Percentiles rank a stretch among this genome's conserved stretches.
phyloP scores from a whole-genome alignment of 306 rosid genomes.

The Sesbania bispinosa region DNA sequence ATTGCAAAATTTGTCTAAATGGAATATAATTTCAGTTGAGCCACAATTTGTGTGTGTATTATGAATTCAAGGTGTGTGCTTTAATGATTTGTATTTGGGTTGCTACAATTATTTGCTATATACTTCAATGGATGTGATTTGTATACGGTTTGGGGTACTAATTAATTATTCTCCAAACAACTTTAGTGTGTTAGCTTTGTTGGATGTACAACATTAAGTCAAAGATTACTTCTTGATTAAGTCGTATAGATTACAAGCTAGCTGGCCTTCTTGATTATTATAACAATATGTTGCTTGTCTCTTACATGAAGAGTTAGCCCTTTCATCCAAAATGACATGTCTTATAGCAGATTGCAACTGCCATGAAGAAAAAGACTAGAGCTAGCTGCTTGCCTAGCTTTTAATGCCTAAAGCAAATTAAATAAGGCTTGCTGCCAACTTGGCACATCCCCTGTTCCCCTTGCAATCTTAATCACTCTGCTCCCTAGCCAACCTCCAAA shows the following conservation, averaged over 20 bases:
- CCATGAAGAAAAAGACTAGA: conserved; percentile 30
- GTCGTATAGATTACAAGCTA: too few species aligned
- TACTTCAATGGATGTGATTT: too few species aligned
- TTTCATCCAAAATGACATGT: conserved; percentile 7
- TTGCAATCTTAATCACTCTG: conserved; percentile 16
- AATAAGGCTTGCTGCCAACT: conserved; percentile 8
- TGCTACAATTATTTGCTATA: too few species aligned
- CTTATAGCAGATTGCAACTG: not conserved
- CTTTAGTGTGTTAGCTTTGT: not conserved
- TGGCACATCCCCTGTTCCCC: not conserved
- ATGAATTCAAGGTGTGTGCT: too few species aligned
- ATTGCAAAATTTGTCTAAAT: too few species aligned
- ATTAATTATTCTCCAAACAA: too few species aligned
- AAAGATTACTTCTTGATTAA: not conserved
- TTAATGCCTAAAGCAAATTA: conserved; percentile 20
- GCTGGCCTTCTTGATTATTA: too few species aligned
- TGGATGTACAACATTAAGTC: not conserved
- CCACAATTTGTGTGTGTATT: too few species aligned
- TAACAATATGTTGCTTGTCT: not conserved
- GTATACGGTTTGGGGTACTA: too few species aligned
- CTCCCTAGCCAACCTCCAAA: conserved; percentile 32
- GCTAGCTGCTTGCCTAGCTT: conserved; percentile 34
- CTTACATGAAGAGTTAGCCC: not conserved
- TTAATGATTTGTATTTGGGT: too few species aligned
- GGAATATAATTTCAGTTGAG: too few species aligned